Base-by-base conservation (phyloP, 1,284 basidiomycete genomes). In the Hymenochaete sp. region DNA sequence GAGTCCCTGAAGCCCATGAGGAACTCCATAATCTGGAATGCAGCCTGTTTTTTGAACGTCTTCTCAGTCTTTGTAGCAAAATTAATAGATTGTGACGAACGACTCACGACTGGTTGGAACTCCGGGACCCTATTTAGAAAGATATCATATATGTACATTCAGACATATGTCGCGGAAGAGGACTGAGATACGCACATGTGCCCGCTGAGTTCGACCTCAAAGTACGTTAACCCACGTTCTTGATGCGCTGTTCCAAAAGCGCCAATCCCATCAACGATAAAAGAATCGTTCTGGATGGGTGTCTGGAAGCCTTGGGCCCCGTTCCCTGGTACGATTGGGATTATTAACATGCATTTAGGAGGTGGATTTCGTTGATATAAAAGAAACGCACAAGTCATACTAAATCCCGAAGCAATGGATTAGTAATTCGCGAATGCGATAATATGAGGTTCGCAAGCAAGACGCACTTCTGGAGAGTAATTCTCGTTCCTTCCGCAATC, bases 221-320 rank as follows among this genome's bases (percentile, higher is more conserved):
- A 66, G 53, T 77, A 84, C 0, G 82, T 77, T 50, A 85, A 58
- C 8, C 77, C 76, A 38, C 81, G 73, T 56, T 86, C 83, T 13
- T 67, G 66, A 51, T 85, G 82, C 49, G 71, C 62, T 1, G 63
- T 78, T 0, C 82, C 83, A 18, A 78, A 64, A 2, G 79, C 68
- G 42, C 82, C 83, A 44, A 83, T 66, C 8, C 74, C 77, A 44
- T 82, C 77, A 32, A 86, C 73, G 48, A 83, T 59, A 63, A 86
- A 80, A 47, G 72, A 79, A 52, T 85, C 82, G 19, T 70, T 63
- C 19, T 61, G 54, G 31, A 82, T 81, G 5, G 79, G 77, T 0
- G 69, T 76, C 52, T 80, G 81, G 71, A 84, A 85, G 0, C 82
- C 82, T 64, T 86, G 83, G 49, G 65, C 29, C 0, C 80, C 79